These are phyloP conservation scores for Trichoderma guizhouense DNA, from an alignment of 2,329 filamentous ascomycete genomes.

Conservation along the genomic window DNA sequence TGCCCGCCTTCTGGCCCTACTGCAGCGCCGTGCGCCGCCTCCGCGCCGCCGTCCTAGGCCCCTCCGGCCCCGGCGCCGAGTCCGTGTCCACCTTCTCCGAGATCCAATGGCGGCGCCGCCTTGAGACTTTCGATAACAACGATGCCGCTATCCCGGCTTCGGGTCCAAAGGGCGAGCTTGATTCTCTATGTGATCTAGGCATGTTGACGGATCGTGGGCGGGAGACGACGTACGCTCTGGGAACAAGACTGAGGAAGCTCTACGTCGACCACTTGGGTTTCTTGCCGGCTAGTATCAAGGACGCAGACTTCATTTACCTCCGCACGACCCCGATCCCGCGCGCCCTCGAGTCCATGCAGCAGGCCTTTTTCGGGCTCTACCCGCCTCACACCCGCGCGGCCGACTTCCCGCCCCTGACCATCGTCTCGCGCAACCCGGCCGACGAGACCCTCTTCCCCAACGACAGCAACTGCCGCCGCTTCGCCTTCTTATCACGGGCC, in stretches of 20 bases:
- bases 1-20: slow-evolving; percentile 80
- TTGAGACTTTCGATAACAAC: slow-evolving; percentile 71
- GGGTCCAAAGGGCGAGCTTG: slow-evolving; percentile 67
- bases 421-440: slow-evolving; percentile 59
- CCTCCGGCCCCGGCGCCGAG: slow-evolving; percentile 29
- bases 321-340: slow-evolving; percentile 72
- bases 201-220: slow-evolving; percentile 75
- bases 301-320: slow-evolving; percentile 63
- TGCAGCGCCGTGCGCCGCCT: slow-evolving; percentile 75
- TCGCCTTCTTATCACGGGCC: slow-evolving; percentile 64
- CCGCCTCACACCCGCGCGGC: slow-evolving; percentile 47
- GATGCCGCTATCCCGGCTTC: slow-evolving; percentile 68
- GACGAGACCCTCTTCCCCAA: slow-evolving; percentile 83
- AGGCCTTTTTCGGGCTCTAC: slow-evolving; percentile 73
- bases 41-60: slow-evolving; percentile 48
- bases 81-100: slow-evolving; percentile 39
- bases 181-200: slow-evolving; percentile 75
- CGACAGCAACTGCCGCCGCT: slow-evolving; percentile 68
- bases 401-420: slow-evolving; percentile 58
- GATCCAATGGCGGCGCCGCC: slow-evolving; percentile 63
- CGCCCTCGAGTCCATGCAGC: slow-evolving; percentile 73
- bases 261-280: slow-evolving; percentile 74
- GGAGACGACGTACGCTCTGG: slow-evolving; percentile 67
- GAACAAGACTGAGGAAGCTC: slow-evolving; percentile 63
- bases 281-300: slow-evolving; percentile 59